Evolutionary conservation across 1,139 yeast genomes (phyloP).

Genomic region (Suzukiozyma palmioleophila): DNA sequence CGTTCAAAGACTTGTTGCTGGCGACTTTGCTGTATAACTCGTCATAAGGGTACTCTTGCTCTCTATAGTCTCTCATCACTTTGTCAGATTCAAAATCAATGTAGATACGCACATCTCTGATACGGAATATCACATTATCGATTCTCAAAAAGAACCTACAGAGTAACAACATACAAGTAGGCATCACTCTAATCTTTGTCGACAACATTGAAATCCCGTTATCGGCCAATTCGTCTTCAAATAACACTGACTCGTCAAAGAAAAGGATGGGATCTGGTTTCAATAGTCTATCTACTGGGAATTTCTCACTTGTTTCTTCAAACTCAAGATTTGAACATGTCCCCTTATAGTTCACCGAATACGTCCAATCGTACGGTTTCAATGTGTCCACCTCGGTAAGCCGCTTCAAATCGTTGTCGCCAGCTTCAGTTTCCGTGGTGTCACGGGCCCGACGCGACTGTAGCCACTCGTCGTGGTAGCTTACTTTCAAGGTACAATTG

Average conservation of each 20-base stretch:
- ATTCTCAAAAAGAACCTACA: conserved; percentile 81
- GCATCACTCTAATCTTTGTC: conserved; percentile 87
- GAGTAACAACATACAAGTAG: conserved; percentile 65
- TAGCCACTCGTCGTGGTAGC: conserved; percentile 89
- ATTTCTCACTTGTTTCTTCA: conserved; percentile 20
- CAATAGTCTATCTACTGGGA: conserved; percentile 69
- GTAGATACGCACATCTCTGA: conserved; percentile 79
- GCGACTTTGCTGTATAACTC: conserved; percentile 41
- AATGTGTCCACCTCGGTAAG: conserved; percentile 40
- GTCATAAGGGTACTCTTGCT: conserved; percentile 64
- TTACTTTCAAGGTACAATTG: conserved; percentile 50
- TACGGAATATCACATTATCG: conserved; percentile 80
- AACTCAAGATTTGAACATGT: conserved; percentile 27
- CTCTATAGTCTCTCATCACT: conserved; percentile 74
- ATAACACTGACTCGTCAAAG: conserved; percentile 82
- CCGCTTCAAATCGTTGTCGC: conserved; percentile 27
- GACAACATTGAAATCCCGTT: conserved; percentile 82
- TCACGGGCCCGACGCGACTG: conserved; percentile 47
- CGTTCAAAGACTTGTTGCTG: conserved; percentile 39
- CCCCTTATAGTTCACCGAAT: conserved; percentile 77
- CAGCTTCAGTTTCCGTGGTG: conserved; percentile 10
- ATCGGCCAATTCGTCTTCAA: conserved; percentile 94
- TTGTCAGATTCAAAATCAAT: conserved; percentile 67
- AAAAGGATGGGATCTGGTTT: conserved; percentile 82
- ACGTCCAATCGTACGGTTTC: conserved; percentile 96